These are phyloP conservation scores for Phaeosphaeriaceae sp. DNA, from an alignment of 2,329 filamentous ascomycete species.

Conservation along the genomic window DNA sequence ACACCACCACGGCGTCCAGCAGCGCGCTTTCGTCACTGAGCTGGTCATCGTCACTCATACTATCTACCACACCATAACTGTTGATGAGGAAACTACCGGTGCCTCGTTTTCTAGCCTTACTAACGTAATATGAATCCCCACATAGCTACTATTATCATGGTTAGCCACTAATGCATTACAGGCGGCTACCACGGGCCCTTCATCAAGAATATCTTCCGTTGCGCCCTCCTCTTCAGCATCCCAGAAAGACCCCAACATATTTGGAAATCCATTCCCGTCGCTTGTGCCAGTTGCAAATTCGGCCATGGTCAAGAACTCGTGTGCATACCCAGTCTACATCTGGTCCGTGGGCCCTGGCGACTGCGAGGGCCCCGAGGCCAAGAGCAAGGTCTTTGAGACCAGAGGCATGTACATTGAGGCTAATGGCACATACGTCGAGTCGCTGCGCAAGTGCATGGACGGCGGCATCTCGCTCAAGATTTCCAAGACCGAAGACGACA, in stretches of 20 bases:
- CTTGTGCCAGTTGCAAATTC: slow-evolving; percentile 7
- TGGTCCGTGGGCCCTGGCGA: slow-evolving; percentile 13
- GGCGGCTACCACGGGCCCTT: background rate
- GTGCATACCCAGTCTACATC: slow-evolving; percentile 23
- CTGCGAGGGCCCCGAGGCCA: slow-evolving; percentile 1
- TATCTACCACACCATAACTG: slow-evolving; percentile 7
- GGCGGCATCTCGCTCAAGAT: slow-evolving; percentile 21
- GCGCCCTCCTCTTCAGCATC: background rate
- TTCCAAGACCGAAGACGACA: slow-evolving; percentile 6
- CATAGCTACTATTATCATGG: too few species aligned
- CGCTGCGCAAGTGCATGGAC: slow-evolving; percentile 6
- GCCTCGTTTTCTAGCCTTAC: background rate
- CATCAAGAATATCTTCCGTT: too few species aligned
- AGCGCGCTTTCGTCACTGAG: slow-evolving; percentile 2
- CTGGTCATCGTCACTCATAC: slow-evolving; percentile 19
- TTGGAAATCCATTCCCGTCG: slow-evolving; percentile 4
- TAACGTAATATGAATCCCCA: too few species aligned
- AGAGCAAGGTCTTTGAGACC: slow-evolving; percentile 2
- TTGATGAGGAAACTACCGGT: background rate
- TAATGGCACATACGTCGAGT: slow-evolving; percentile 12
- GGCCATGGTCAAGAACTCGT: slow-evolving; percentile 25
- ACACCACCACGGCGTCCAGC: background rate
- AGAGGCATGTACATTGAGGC: slow-evolving; percentile 10
- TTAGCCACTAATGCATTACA: background rate
- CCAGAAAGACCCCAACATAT: background rate